Conservation (phyloP, 257 asterid genomes). For the Scutellaria baicalensis region DNA sequence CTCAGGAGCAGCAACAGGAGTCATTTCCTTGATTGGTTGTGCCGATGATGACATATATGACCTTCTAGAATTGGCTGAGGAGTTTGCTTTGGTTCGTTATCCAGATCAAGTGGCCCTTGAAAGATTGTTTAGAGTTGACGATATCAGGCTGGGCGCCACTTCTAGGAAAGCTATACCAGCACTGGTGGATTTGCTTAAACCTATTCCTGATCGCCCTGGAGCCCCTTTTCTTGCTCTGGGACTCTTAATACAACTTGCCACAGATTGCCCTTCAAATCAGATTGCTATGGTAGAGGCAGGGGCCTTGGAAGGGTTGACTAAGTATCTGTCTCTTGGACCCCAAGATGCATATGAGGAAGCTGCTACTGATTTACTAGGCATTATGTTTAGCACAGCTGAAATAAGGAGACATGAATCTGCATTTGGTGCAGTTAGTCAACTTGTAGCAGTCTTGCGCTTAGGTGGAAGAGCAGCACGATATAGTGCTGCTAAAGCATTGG, state of each 20-base stretch:
- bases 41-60: slow-evolving; percentile 72
- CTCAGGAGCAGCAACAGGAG: slow-evolving; percentile 92
- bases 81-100: slow-evolving; percentile 67
- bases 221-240: slow-evolving; percentile 95
- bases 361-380: slow-evolving; percentile 91
- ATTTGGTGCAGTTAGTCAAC: slow-evolving; percentile 93
- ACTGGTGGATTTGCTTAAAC: slow-evolving; percentile 92
- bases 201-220: slow-evolving; percentile 97
- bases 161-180: slow-evolving; percentile 97
- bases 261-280: slow-evolving; percentile 79
- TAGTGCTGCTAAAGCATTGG: slow-evolving; percentile 98
- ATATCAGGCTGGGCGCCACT: slow-evolving; percentile 91
- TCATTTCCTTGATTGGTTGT: slow-evolving; percentile 89
- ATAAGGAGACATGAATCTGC: slow-evolving; percentile 95
- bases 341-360: slow-evolving; percentile 98
- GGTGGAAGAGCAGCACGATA: slow-evolving; percentile 97
- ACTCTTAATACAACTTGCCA: slow-evolving; percentile 81
- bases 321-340: slow-evolving; percentile 89
- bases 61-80: slow-evolving; percentile 81
- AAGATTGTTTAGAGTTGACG: slow-evolving; percentile 93
- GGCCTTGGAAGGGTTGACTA: slow-evolving; percentile 91
- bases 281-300: slow-evolving; percentile 94
- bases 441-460: slow-evolving; percentile 88
- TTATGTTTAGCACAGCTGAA: slow-evolving; percentile 90
- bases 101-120: slow-evolving; percentile 97